Base-by-base conservation (phyloP, 192 early-diverging fungal genomes). In the Coemansia biformis region DNA sequence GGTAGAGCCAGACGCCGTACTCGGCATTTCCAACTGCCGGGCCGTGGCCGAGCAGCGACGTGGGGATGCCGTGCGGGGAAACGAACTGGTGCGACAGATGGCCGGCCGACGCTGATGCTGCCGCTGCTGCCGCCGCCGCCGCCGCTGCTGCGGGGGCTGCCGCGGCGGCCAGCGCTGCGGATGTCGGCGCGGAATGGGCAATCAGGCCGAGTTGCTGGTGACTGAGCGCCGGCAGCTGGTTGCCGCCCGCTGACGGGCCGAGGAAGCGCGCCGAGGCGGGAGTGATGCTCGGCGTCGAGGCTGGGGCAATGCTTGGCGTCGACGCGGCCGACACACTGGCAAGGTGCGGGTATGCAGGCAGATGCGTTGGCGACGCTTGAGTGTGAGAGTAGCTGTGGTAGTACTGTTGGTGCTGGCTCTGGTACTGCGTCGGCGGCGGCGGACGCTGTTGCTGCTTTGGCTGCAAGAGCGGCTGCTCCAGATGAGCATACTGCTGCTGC, bases 1-100 rank as follows among this genome's bases (percentile, higher is more conserved):
- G 51, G 47, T 71, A 71, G n/a, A 71, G 37, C 68, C 59, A 62
- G 22, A 63, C 62, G 38, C 48, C 52, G 57, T 71, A 71, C 11
- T 71, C 68, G 23, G 60, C 40, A 47, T 48, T 58, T 32, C 32
- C 44, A 15, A 64, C 60, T 24, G 49, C 61, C 22, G 60, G 19
- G 30, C 48, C 46, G 35, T 71, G 68, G 48, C 60, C 59, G n/a
- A 64, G 61, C 42, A 71, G 48, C 18, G 68, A 54, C 30, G 67
- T 47, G 15, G 67, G 67, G 28, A 71, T 63, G 8, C 55, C 51
- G 29, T 63, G 67, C 9, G 67, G 56, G 6, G 67, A 58, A 2
- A 59, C 45, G 41, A 64, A 71, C 24, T 51, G 56, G 38, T 59
- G 67, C 13, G 54, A 52, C 32, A 71, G 24, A 17, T 61, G 47